Conservation (phyloP, 345 rosid genomes). For the Syzygium aromaticum region DNA sequence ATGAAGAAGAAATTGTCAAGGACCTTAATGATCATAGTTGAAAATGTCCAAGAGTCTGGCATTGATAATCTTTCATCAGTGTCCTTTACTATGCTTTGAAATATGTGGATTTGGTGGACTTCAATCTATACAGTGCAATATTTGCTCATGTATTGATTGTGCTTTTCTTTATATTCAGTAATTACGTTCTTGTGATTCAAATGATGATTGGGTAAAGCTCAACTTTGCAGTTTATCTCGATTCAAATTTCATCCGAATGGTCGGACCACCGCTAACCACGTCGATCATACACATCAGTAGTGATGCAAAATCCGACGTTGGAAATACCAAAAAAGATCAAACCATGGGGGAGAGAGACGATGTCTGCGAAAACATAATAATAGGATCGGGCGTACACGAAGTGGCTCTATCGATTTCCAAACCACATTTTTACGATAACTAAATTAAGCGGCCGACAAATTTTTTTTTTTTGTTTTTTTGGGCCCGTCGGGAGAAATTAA, state of each 20-base stretch:
- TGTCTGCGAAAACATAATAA: neutral
- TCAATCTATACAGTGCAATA: neutral
- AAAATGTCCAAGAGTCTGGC: conserved; percentile 52
- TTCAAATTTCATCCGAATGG: neutral
- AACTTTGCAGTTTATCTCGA: neutral
- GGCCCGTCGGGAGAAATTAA: neutral
- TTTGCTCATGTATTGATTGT: neutral
- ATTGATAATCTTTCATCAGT: conserved; percentile 38
- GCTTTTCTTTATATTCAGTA: neutral
- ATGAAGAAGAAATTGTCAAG: conserved; percentile 27
- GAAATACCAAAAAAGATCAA: no score
- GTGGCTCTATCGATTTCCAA: neutral
- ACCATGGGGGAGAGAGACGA: no score
- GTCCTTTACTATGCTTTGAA: conserved; percentile 34
- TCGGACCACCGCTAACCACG: no score
- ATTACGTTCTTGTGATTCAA: neutral
- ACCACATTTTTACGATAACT: neutral
- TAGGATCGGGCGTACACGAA: neutral
- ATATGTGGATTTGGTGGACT: neutral
- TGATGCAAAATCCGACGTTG: no score
- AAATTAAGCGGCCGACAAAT: neutral
- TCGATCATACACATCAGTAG: no score
- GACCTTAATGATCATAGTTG: conserved; percentile 34
- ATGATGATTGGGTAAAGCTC: neutral
- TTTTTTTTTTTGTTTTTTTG: neutral